Evolutionary conservation across 345 rosid genomes (phyloP).

Genomic region (Crucihimalaya himalaica): DNA sequence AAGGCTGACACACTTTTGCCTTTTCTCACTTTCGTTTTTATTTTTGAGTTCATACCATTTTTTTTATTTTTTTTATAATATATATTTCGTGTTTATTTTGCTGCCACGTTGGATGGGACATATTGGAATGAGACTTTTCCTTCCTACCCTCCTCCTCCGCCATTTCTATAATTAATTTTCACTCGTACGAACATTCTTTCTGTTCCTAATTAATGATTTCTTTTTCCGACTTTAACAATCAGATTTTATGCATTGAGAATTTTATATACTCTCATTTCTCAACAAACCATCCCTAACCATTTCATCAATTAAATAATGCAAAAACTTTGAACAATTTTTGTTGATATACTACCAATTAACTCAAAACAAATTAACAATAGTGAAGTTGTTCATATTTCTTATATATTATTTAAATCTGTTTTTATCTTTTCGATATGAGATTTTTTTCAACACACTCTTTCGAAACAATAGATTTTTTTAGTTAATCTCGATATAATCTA

Average conservation of each 20-base stretch:
- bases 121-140: slow-evolving; percentile 37
- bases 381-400: too few species aligned
- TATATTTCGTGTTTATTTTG: background rate
- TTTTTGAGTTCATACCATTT: too few species aligned
- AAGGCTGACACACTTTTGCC: slow-evolving; percentile 45
- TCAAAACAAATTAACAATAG: too few species aligned
- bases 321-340: slow-evolving; percentile 5
- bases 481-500: too few species aligned
- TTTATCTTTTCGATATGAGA: too few species aligned
- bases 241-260: slow-evolving; percentile 1
- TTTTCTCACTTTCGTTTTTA: slow-evolving; percentile 17
- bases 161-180: slow-evolving; percentile 28
- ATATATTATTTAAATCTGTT: too few species aligned
- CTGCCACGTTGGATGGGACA: slow-evolving; percentile 38
- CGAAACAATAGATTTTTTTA: too few species aligned
- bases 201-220: slow-evolving; percentile 32
- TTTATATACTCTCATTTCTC: slow-evolving; percentile 10
- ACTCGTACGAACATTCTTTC: slow-evolving; percentile 43
- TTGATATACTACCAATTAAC: too few species aligned
- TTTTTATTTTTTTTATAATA: background rate
- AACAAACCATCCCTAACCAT: slow-evolving; percentile 32
- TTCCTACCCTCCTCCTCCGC: slow-evolving; percentile 35
- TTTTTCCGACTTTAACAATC: background rate
- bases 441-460: too few species aligned
- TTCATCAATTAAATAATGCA: background rate